A percentile compares a stretch with the other conserved stretches of the same genome.
These are phyloP conservation scores for Leccinum insolens DNA, from an alignment of 1,284 basidiomycete genomes.

Conservation along the genomic window DNA sequence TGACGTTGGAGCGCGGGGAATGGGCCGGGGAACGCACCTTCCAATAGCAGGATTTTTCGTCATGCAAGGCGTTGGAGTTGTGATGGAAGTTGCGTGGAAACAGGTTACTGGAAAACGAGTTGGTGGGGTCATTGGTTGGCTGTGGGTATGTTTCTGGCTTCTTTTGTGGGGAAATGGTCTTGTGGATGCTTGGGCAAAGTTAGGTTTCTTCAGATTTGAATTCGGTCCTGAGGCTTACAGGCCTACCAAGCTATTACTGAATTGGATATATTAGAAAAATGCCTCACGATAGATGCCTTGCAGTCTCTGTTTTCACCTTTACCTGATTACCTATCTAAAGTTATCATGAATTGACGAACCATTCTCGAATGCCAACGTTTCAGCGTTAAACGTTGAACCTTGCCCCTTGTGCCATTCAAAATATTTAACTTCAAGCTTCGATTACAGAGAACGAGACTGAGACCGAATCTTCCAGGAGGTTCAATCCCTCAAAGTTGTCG, in stretches of 20 bases:
- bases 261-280: slow-evolving; percentile 15
- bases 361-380: neutral
- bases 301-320: neutral
- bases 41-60: slow-evolving; percentile 57
- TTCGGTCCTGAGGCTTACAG: slow-evolving; percentile 22
- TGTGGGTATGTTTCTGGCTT: slow-evolving; percentile 53
- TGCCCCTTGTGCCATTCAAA: neutral
- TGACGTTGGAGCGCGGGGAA: slow-evolving; percentile 17
- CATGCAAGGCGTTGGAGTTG: slow-evolving; percentile 52
- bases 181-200: slow-evolving; percentile 53
- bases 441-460: neutral
- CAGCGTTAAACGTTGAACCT: neutral
- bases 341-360: neutral
- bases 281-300: neutral
- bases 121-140: slow-evolving; percentile 46
- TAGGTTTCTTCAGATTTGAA: slow-evolving; percentile 36
- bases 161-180: slow-evolving; percentile 48
- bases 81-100: slow-evolving; percentile 52
- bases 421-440: neutral
- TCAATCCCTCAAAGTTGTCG: neutral
- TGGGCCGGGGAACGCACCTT: slow-evolving; percentile 53
- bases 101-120: slow-evolving; percentile 44
- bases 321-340: neutral
- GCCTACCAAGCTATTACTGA: slow-evolving; percentile 21
- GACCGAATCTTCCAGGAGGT: neutral